phyloP scores from a whole-genome alignment of 169 alveolate species.

The Toxoplasma gondii region DNA sequence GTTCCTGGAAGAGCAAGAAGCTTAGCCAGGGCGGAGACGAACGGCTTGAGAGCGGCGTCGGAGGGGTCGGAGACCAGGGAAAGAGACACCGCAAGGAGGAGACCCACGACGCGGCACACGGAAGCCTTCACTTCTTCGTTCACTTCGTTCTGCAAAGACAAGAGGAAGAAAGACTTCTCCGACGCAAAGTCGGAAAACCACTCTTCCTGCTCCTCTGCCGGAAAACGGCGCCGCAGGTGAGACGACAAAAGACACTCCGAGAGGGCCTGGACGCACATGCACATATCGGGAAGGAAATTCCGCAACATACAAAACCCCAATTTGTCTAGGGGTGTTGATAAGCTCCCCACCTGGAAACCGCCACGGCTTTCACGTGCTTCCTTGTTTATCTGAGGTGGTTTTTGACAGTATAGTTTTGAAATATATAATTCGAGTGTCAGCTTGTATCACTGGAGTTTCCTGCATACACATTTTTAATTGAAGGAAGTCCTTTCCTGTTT shows the following conservation, averaged over 20 bases:
- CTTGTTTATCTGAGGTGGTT: no score
- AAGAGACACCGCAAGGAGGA: conserved; percentile 37
- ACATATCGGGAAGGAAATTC: no score
- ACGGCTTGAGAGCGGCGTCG: not conserved
- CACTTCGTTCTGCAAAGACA: conserved; percentile 1
- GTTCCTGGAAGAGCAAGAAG: not conserved
- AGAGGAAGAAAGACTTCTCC: conserved; percentile 1
- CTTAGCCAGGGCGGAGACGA: not conserved
- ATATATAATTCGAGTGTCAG: no score
- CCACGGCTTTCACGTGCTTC: no score
- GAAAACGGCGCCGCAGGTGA: conserved; percentile 9
- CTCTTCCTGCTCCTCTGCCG: not conserved
- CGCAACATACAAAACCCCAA: no score
- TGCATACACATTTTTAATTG: no score
- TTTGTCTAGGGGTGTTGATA: no score
- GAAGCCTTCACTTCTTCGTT: conserved; percentile 33
- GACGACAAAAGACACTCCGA: conserved; percentile 17
- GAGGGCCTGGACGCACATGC: not conserved
- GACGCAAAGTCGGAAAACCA: conserved; percentile 31
- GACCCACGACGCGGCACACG: conserved; percentile 18
- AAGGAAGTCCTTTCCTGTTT: no score
- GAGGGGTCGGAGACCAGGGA: not conserved
- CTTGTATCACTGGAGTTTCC: no score
- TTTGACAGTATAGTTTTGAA: no score
- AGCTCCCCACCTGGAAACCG: no score